These are phyloP conservation scores for Cyberlindnera euphorbiiphila DNA, from an alignment of 805 yeast genomes.

Conservation along the genomic window DNA sequence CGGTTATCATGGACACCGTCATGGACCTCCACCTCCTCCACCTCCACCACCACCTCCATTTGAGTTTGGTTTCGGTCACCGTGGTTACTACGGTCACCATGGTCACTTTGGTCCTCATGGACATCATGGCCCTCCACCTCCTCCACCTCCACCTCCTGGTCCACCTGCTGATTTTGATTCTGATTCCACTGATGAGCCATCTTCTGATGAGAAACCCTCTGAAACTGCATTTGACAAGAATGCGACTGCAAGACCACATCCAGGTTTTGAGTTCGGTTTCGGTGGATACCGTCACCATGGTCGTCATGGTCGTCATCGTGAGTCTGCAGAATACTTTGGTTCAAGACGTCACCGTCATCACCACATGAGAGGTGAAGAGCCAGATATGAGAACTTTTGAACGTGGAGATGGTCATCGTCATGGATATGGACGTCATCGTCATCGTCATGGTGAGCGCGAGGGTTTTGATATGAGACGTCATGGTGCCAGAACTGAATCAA, in stretches of 20 bases:
- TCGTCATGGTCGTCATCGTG: constrained; percentile 1
- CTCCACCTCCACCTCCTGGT: constrained; percentile 1
- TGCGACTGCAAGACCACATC: no score
- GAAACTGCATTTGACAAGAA: no score
- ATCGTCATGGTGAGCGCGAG: neutral
- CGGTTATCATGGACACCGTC: neutral
- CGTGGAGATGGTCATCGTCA: no score
- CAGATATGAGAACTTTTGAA: no score
- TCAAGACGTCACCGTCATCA: no score
- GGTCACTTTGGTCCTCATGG: neutral
- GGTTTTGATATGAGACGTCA: neutral
- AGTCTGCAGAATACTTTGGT: neutral
- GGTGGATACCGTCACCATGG: neutral
- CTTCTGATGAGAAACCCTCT: neutral
- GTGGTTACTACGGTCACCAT: no score
- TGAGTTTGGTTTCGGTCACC: neutral
- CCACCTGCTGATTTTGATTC: neutral
- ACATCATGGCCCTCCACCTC: constrained; percentile 2
- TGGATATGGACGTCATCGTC: no score
- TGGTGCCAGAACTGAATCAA: constrained; percentile 2
- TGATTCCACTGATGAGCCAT: neutral
- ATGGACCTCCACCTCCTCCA: constrained; percentile 4
- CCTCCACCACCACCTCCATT: constrained; percentile 10
- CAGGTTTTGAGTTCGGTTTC: neutral
- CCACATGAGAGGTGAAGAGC: no score